A percentile compares a stretch with the other conserved stretches of the same genome.
Conservation (phyloP, 495 filamentous ascomycete species). For the Oleoguttula mirabilis region DNA sequence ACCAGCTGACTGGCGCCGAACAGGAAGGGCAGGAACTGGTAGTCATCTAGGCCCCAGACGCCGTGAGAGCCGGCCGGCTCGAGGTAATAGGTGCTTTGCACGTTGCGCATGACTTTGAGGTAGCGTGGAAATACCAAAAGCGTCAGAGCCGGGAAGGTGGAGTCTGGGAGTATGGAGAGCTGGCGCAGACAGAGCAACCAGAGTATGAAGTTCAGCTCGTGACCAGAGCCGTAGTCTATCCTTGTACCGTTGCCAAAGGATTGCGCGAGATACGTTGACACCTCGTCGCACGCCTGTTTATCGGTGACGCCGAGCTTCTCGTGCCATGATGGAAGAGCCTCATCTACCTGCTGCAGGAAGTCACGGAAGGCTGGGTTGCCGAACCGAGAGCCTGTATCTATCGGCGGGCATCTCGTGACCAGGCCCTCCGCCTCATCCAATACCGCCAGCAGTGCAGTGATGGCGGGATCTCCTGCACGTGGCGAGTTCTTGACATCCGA, state of each 20-base stretch:
- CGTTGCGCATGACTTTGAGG: constrained; percentile 60
- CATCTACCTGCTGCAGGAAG: constrained; percentile 63
- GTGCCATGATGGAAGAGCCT: constrained; percentile 45
- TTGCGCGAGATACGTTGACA: constrained; percentile 66
- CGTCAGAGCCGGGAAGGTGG: constrained; percentile 60
- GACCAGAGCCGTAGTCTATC: constrained; percentile 95
- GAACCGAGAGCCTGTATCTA: constrained; percentile 82
- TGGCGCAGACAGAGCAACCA: constrained; percentile 87
- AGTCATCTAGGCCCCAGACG: constrained; percentile 77
- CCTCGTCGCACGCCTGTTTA: constrained; percentile 51
- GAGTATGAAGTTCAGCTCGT: constrained; percentile 91
- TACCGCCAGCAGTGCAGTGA: constrained; percentile 55
- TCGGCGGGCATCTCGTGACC: constrained; percentile 56
- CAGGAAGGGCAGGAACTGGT: constrained; percentile 93
- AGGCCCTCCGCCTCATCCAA: constrained; percentile 54
- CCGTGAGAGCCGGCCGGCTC: constrained; percentile 71
- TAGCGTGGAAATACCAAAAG: constrained; percentile 72
- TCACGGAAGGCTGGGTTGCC: constrained; percentile 83
- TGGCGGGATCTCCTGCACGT: constrained; percentile 39
- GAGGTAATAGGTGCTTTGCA: constrained; percentile 86
- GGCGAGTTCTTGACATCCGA: constrained; percentile 44
- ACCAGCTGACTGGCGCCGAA: constrained; percentile 86
- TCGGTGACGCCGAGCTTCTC: constrained; percentile 26
- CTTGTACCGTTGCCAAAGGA: constrained; percentile 73
- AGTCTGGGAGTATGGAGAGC: constrained; percentile 47